These are phyloP conservation scores for Juglanconis juglandina DNA, from an alignment of 2,329 filamentous ascomycete species.

Conservation along the genomic window DNA sequence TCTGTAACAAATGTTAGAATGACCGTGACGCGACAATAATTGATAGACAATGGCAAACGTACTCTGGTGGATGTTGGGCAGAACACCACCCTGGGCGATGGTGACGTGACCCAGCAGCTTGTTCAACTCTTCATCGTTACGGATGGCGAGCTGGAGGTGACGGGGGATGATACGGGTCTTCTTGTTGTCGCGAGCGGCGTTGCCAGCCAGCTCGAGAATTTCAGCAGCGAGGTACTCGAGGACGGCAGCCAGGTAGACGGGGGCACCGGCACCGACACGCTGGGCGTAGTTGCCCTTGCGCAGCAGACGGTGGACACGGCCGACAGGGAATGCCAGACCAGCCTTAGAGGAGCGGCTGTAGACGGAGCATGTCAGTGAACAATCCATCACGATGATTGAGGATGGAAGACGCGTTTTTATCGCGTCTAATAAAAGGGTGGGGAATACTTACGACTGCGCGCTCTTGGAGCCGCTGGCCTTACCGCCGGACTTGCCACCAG, in stretches of 20 bases:
- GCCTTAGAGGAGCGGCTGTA: constrained; percentile 95
- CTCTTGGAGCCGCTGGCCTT: constrained; percentile 99
- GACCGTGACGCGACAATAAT: background rate
- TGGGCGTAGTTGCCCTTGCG: constrained; percentile 99
- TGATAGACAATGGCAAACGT: constrained; percentile 39
- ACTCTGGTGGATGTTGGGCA: constrained; percentile 98
- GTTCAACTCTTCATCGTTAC: constrained; percentile 99
- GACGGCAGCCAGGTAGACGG: constrained; percentile 94
- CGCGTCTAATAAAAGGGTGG: constrained; percentile 7
- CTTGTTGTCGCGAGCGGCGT: constrained; percentile 99
- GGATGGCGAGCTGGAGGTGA: constrained; percentile 97
- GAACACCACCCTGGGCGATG: constrained; percentile 94
- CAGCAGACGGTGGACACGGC: constrained; percentile 98
- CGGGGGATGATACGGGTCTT: constrained; percentile 99
- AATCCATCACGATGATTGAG: background rate
- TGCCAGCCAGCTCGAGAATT: constrained; percentile 97
- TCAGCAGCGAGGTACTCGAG: constrained; percentile 98
- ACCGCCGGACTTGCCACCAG: constrained; percentile 99
- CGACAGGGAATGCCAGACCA: constrained; percentile 96
- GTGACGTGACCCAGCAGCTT: constrained; percentile 95
- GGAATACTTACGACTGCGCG: constrained; percentile 86
- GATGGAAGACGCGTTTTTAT: constrained; percentile 33
- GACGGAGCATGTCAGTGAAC: constrained; percentile 34
- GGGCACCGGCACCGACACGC: constrained; percentile 97
- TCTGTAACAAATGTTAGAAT: constrained; percentile 52